A percentile compares a stretch with the other conserved stretches of the same genome.
Evolutionary conservation across 257 asterid genomes (phyloP).

Genomic region (Handroanthus guayacan): DNA sequence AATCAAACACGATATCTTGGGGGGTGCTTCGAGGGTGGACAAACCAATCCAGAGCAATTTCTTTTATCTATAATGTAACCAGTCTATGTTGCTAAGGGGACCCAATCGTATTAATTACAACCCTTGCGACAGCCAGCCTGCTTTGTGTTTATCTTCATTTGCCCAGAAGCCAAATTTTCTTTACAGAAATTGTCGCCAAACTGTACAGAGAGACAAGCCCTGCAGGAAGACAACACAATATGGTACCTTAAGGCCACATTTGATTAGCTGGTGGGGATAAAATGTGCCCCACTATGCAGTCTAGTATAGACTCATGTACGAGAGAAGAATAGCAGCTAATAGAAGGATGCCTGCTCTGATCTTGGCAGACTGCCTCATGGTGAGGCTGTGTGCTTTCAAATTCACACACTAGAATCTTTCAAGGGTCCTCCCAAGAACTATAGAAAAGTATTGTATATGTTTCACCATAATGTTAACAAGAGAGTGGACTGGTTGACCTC

Average conservation of each 20-base stretch:
- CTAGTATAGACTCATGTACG: not conserved
- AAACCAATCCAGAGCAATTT: not conserved
- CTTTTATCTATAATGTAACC: not conserved
- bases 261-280: not conserved
- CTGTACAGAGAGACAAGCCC: constrained; percentile 11
- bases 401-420: not conserved
- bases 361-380: constrained; percentile 13
- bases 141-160: not conserved
- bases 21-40: not conserved
- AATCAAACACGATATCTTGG: constrained; percentile 19
- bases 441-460: not conserved
- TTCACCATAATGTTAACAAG: not conserved
- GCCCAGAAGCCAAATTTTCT: not conserved
- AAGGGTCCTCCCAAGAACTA: not conserved
- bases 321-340: constrained; percentile 4
- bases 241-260: not conserved
- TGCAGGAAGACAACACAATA: not conserved
- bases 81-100: not conserved
- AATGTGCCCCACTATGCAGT: constrained; percentile 17
- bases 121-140: constrained; percentile 27
- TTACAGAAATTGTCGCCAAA: constrained; percentile 19
- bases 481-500: not conserved
- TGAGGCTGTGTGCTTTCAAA: constrained; percentile 23
- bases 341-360: not conserved
- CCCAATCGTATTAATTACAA: constrained; percentile 18